Percentiles rank a stretch among this genome's conserved stretches.
Conservation (phyloP, 257 asterid genomes). For the Penstemon newberryi region DNA sequence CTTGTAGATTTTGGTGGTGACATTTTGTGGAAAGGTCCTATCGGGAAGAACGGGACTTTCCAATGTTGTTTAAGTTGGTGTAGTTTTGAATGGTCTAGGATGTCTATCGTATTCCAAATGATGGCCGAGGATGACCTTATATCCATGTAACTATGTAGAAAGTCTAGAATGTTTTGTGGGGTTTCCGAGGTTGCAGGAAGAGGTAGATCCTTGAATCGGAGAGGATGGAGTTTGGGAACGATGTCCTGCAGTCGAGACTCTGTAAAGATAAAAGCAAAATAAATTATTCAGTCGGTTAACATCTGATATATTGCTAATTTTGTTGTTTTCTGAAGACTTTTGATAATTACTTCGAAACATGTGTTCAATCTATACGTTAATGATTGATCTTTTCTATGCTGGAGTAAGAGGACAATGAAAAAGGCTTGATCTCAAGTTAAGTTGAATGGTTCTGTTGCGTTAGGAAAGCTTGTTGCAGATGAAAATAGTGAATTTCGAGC, state of each 20-base stretch:
- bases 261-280: conserved; percentile 8
- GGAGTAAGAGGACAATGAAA: no score
- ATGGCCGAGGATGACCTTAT: conserved; percentile 43
- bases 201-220: conserved; percentile 46
- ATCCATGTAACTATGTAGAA: conserved; percentile 18
- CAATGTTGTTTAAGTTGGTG: conserved; percentile 31
- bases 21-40: conserved; percentile 64
- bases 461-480: no score
- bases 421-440: no score
- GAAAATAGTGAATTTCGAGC: no score
- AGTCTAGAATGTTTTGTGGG: conserved; percentile 28
- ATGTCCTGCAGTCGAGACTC: conserved; percentile 33
- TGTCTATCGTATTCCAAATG: conserved; percentile 47
- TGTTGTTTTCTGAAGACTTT: no score
- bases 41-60: conserved; percentile 48
- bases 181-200: conserved; percentile 8
- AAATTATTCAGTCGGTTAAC: neutral
- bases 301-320: no score
- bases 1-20: conserved; percentile 30
- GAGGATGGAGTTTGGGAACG: conserved; percentile 36
- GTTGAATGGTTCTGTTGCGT: no score
- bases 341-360: no score
- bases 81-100: conserved; percentile 32
- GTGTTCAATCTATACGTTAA: no score
- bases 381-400: no score